Evolutionary conservation across 2,329 filamentous ascomycete genomes (phyloP), one percentile per base, ranked within the genome.

Genomic region (Diaporthe sp.): DNA sequence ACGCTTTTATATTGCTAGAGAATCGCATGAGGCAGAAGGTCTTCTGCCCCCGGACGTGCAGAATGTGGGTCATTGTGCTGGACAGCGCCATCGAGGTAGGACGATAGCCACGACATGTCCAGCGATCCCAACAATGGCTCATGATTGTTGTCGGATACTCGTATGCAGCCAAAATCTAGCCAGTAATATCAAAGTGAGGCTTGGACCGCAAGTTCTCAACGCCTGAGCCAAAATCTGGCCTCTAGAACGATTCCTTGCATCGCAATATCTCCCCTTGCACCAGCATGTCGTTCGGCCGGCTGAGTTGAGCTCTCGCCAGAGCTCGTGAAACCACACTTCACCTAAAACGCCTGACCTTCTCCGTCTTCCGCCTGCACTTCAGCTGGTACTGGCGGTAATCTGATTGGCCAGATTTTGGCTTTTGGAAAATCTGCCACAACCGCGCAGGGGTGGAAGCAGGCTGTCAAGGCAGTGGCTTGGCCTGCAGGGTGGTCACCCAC

Each of bases 391-490:
- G 39, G 3, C 4, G 15, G 25, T 19, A 2, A 63, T 13, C 9
- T 47, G 2, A 47, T 63, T 47, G 59, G 59, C 19, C 25, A 63
- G 59, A 63, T 9, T 63, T 63, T 63, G 59, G 59, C 39, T n/a
- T 3, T 32, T n/a, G 17, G 17, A 27, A 8, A 42, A n/a, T 13
- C 6, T 25, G n/a, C 35, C 3, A 27, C 56, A 4, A 1, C 35
- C 5, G 22, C 22, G n/a, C n/a, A 42, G 35, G 37, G 35, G 56
- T 19, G 13, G n/a, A 19, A 59, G 56, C 37, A 39, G 35, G 56
- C 56, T 59, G 35, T 42, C 35, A 58, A 58, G 32, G 32, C 22
- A 37, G 37, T 61, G n/a, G 10, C 13, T 19, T 61, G 22, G 6
- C 35, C 37, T 42, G 35, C 37, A 44, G 37, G 56, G 10, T 63